Base-by-base conservation (phyloP, 202 grass and related monocot genomes). In the Schoenoplectus tabernaemontani region DNA sequence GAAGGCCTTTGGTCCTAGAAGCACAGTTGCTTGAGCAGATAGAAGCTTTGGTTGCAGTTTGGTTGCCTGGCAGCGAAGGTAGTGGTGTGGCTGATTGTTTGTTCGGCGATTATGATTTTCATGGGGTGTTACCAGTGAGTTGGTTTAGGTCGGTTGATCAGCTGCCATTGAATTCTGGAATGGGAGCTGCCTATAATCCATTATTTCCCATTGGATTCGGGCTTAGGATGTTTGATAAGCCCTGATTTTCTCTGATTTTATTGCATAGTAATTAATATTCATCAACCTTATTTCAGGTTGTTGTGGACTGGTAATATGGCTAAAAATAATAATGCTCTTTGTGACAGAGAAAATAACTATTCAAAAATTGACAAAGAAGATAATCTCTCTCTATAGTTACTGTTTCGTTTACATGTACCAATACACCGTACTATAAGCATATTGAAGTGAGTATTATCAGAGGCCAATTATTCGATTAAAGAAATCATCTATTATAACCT, bases 201-300 rank as follows among this genome's bases (percentile, higher is more conserved):
- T 37, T 99, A 37, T 95, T 93, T 75, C 96, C 92, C 77, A 42
- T 95, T 83, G 96, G 96, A 79, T 91, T 87, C 84, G 96, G 96
- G 57, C 80, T 95, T 80, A 93, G 88, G 83, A 86, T 89, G 72
- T 88, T 90, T 41, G 9, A 63, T 12, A n/a, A 7, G 77, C 10
- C 19, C 39, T 50, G 24, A 80, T 2, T 79, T 24, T 76, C 46
- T 33, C 57, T 79, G 36, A 44, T 79, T 62, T 79, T 43, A 15
- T 62, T 24, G 19, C 62, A 28, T 44, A 26, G 41, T 61, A 57
- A 79, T 79, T 62, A 17, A 60, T 78, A 78, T 62, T 62, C 13
- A 5, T 77, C n/a, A 12, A 16, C 24, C 12, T 42, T 61, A 78
- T 78, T 78, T 78, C 36, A 10, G 34, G 19, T 42, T 78, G 4